A percentile compares a stretch with the other conserved stretches of the same genome.
phyloP scores from a whole-genome alignment of 2,329 filamentous ascomycete species.

The Colletotrichum aenigma region DNA sequence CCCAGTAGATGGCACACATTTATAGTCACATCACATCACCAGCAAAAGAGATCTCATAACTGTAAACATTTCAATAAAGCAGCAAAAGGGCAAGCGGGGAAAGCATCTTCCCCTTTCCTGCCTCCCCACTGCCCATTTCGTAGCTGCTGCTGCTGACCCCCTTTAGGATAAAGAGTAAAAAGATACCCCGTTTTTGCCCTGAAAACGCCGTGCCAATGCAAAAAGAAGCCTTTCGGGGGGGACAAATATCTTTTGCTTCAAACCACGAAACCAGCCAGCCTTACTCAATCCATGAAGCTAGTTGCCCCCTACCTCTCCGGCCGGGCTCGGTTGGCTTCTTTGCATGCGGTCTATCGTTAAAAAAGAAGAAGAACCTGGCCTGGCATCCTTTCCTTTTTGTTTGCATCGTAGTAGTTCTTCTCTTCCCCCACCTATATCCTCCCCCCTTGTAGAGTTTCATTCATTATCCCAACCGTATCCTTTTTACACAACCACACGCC shows the following conservation, averaged over 20 bases:
- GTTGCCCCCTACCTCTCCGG: no score
- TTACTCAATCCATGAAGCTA: no score
- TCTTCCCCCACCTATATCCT: no score
- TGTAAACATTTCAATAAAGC: background rate
- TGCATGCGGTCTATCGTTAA: background rate
- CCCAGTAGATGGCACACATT: no score
- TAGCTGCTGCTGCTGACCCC: background rate
- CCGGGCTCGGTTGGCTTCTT: no score
- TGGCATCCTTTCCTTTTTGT: no score
- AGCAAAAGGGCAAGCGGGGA: background rate
- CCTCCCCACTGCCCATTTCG: background rate
- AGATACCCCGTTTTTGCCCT: conserved; percentile 11
- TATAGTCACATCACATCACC: background rate
- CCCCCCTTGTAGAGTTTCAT: background rate
- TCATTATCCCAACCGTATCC: background rate
- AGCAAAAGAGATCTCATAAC: background rate
- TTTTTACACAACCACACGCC: background rate
- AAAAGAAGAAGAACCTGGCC: no score
- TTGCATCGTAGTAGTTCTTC: no score
- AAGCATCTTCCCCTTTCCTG: background rate
- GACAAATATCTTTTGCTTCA: no score
- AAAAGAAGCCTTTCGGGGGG: background rate
- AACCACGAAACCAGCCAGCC: no score
- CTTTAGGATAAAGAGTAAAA: background rate
- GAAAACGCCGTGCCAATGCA: conserved; percentile 23